Evolutionary conservation across 257 asterid species (phyloP), one percentile per base, ranked within the genome.

Genomic region (Apocynum venetum): DNA sequence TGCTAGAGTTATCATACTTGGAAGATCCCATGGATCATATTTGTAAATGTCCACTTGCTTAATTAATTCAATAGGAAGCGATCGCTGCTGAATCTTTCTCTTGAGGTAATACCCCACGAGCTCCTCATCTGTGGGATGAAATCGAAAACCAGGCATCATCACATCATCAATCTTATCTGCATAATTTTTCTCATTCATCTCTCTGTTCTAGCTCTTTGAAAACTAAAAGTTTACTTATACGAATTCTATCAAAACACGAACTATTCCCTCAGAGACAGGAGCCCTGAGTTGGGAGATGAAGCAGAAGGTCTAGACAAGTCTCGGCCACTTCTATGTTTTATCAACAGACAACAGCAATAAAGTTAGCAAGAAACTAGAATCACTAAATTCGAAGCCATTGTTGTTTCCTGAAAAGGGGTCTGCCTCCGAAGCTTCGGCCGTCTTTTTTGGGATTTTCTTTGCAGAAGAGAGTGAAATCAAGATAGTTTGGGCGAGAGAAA

Each of bases 11-110:
- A 31, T 52, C 92, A 86, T 88, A 93, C 97, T 87, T 83, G 97
- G 97, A 83, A 93, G 98, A 60, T 93, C 97, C 97, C 97, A 92
- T 43, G 97, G 97, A 81, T 93, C 97, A 14, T 87, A 89, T 77
- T 92, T 92, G 95, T 92, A 93, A 6, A 93, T 93, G 36, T 93
- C 91, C 2, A 93, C 89, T 86, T 89, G 96, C 88, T 91, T 93
- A 63, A 93, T 93, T 46, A 93, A 89, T 76, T 93, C 97, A 69
- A 89, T 87, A 0, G 96, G 88, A 64, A 93, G 93, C 35, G 88
- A 15, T 49, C 88, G 59, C 38, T 93, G 96, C 76, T 86, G 93
- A 77, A 91, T 89, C 69, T 93, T 89, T 76, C 89, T 85, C 82
- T 80, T 91, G 0, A 93, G 91, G 57, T 91, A 91, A 76, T 89